Evolutionary conservation across 2,329 filamentous ascomycete genomes (phyloP).

Genomic region (Fusarium guadeloupense): DNA sequence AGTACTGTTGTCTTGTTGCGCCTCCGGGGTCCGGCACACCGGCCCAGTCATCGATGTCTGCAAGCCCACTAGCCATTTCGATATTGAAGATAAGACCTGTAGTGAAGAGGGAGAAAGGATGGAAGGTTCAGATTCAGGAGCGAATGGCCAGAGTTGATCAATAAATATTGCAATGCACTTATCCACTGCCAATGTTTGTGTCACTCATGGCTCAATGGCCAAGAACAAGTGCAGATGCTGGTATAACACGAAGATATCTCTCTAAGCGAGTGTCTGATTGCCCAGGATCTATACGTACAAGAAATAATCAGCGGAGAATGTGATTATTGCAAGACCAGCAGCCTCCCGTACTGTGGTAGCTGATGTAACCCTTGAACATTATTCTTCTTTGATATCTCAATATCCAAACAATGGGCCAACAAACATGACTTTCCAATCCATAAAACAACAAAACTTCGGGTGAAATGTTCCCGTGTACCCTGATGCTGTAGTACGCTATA

Average conservation of each 20-base stretch:
- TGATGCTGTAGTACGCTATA: constrained; percentile 15
- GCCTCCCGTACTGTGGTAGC: background rate
- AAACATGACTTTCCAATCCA: background rate
- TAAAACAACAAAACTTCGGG: background rate
- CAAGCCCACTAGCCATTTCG: constrained; percentile 22
- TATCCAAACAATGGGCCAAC: background rate
- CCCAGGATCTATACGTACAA: constrained; percentile 2
- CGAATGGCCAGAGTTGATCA: no score
- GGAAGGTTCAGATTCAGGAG: no score
- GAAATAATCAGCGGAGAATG: background rate
- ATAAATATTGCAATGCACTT: background rate
- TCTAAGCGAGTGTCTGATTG: constrained; percentile 6
- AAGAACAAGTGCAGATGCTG: constrained; percentile 12
- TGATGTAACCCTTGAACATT: background rate
- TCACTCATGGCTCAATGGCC: background rate
- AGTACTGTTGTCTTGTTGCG: background rate
- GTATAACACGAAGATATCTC: constrained; percentile 12
- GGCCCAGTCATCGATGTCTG: constrained; percentile 16
- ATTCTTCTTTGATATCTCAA: background rate
- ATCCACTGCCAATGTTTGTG: constrained; percentile 9
- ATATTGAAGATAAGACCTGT: background rate
- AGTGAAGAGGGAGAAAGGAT: background rate
- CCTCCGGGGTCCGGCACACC: background rate
- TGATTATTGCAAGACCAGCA: background rate
- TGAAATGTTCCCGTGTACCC: background rate